Evolutionary conservation across 2,329 filamentous ascomycete species (phyloP).

Genomic region (Zymoseptoria crescenta): DNA sequence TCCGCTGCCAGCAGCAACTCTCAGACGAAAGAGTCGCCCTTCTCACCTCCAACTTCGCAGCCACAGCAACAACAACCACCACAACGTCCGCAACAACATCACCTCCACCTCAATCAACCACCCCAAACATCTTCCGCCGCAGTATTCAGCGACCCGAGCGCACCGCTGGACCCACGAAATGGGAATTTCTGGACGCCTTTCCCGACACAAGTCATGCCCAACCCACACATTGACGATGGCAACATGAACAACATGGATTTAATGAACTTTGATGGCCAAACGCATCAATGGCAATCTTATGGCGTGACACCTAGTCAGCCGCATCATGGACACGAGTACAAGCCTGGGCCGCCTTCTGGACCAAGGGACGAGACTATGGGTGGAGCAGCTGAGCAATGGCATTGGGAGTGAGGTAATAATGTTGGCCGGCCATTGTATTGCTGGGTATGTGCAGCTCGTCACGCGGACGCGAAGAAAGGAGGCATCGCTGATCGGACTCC

Average conservation of each 20-base stretch:
- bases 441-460: too few species aligned
- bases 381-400: constrained; percentile 15
- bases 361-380: constrained; percentile 16
- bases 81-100: background rate
- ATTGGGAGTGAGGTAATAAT: constrained; percentile 13
- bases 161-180: constrained; percentile 15
- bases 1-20: constrained; percentile 8
- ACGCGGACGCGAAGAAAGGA: too few species aligned
- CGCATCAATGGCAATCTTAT: constrained; percentile 5
- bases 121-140: constrained; percentile 19
- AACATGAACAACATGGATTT: constrained; percentile 12
- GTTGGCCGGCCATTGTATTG: too few species aligned
- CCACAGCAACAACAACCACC: constrained; percentile 7
- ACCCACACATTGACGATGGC: constrained; percentile 9
- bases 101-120: background rate
- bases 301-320: background rate
- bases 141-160: constrained; percentile 19
- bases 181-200: constrained; percentile 35
- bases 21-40: constrained; percentile 14
- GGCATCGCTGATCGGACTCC: background rate
- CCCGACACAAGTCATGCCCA: constrained; percentile 32
- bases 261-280: constrained; percentile 8
- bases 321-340: background rate
- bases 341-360: constrained; percentile 9
- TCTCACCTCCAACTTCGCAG: constrained; percentile 12